Evolutionary conservation across 805 yeast genomes (phyloP).

Genomic region (Kazachstania taianensis): DNA sequence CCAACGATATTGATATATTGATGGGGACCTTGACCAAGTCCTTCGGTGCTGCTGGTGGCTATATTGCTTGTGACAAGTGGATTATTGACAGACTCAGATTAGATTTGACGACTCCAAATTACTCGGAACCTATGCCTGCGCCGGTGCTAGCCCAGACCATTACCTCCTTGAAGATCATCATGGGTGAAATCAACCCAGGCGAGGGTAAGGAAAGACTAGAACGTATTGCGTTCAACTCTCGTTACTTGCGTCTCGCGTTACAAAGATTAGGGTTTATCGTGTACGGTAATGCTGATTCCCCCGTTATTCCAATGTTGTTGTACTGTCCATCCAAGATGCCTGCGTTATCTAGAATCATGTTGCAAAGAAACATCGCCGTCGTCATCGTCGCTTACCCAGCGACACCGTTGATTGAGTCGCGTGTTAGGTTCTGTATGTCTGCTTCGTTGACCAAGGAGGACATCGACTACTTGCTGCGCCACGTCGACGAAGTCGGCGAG

Average conservation of each 20-base stretch:
- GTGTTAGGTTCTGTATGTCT: conserved; percentile 89
- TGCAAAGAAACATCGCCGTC: conserved; percentile 74
- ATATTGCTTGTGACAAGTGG: conserved; percentile 65
- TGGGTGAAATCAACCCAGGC: conserved; percentile 78
- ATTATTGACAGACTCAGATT: conserved; percentile 67
- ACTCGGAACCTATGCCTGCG: conserved; percentile 84
- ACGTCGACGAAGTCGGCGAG: conserved; percentile 72
- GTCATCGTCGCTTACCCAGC: conserved; percentile 98
- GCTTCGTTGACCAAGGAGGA: conserved; percentile 90
- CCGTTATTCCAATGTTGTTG: conserved; percentile 81
- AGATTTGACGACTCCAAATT: conserved; percentile 59
- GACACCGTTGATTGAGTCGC: conserved; percentile 78
- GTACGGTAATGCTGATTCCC: conserved; percentile 92
- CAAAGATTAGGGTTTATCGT: conserved; percentile 90
- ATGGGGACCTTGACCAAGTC: conserved; percentile 98
- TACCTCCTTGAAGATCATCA: conserved; percentile 66
- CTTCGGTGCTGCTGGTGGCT: conserved; percentile 98
- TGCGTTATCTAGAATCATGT: conserved; percentile 73
- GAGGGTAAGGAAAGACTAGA: conserved; percentile 87
- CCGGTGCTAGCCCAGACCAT: conserved; percentile 84
- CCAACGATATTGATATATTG: conserved; percentile 67
- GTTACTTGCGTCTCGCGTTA: conserved; percentile 84
- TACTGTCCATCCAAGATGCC: conserved; percentile 94
- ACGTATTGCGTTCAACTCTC: conserved; percentile 90
- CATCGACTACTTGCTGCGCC: conserved; percentile 66